These are phyloP conservation scores for Boletus fagicola DNA, from an alignment of 768 basidiomycete genomes.

Conservation along the genomic window DNA sequence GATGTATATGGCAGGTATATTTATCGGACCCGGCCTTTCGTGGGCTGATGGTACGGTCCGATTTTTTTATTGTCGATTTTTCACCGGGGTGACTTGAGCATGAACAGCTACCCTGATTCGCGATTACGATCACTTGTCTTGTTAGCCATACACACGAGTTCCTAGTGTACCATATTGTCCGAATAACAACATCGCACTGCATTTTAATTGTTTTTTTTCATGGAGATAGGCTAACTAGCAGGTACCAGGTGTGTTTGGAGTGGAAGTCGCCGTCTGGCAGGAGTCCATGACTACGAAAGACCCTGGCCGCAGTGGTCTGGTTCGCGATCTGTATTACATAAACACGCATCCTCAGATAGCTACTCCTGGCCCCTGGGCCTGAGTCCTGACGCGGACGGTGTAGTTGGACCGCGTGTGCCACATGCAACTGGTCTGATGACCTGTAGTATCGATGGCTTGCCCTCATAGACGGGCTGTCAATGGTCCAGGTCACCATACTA, in stretches of 20 bases:
- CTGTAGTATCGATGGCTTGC: too few species aligned
- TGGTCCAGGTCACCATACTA: too few species aligned
- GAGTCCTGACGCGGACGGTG: neutral
- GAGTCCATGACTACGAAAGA: too few species aligned
- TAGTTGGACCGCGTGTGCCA: neutral
- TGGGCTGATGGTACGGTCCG: neutral
- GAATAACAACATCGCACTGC: neutral
- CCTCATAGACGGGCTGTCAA: too few species aligned
- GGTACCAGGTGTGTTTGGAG: neutral
- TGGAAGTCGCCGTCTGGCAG: neutral
- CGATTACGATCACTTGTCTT: neutral
- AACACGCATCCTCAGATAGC: too few species aligned
- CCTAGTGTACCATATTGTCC: neutral
- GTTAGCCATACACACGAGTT: neutral
- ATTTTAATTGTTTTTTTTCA: neutral
- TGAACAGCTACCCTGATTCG: neutral
- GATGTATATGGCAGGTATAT: neutral
- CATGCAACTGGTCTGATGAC: neutral
- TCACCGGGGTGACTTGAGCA: neutral
- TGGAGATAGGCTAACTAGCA: neutral
- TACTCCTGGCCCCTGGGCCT: too few species aligned
- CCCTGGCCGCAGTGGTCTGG: neutral
- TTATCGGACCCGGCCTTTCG: neutral
- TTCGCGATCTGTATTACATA: too few species aligned
- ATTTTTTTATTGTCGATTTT: neutral